Percentiles rank a stretch among this genome's conserved stretches.
These are phyloP conservation scores for Trichoderma sp. DNA, from an alignment of 2,329 filamentous ascomycete genomes.

Conservation along the genomic window DNA sequence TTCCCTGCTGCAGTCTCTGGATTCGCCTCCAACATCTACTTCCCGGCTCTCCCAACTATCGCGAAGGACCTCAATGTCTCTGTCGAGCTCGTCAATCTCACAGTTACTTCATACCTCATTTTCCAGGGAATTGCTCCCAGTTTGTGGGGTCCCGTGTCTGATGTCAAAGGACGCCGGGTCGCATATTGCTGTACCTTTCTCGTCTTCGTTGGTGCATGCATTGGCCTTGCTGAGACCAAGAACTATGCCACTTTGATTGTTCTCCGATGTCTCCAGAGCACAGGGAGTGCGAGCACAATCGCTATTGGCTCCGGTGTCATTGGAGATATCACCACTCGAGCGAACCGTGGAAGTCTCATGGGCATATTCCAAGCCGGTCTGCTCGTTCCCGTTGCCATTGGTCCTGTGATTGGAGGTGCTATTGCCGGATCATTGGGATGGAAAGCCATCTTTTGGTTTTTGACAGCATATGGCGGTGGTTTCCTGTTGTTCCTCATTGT, in stretches of 20 bases:
- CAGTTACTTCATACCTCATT: conserved; percentile 58
- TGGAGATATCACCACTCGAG: conserved; percentile 62
- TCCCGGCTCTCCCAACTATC: conserved; percentile 53
- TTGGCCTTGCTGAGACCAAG: conserved; percentile 52
- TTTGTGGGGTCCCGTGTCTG: conserved; percentile 57
- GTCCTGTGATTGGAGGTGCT: conserved; percentile 61
- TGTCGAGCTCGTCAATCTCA: conserved; percentile 48
- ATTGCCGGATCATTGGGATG: conserved; percentile 59
- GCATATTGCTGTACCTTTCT: conserved; percentile 55
- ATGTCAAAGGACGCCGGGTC: conserved; percentile 54
- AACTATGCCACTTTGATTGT: conserved; percentile 53
- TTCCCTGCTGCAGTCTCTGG: conserved; percentile 37
- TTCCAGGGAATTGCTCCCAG: conserved; percentile 62
- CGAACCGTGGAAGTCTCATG: conserved; percentile 62
- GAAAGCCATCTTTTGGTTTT: conserved; percentile 64
- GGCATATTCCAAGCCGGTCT: conserved; percentile 51
- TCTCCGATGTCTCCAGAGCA: conserved; percentile 57
- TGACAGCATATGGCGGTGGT: conserved; percentile 48
- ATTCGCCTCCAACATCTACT: conserved; percentile 54
- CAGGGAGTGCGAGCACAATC: conserved; percentile 60
- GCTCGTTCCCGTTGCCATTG: conserved; percentile 50
- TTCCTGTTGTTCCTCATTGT: conserved; percentile 46
- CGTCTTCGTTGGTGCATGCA: conserved; percentile 55
- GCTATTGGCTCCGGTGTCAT: conserved; percentile 61
- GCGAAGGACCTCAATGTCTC: conserved; percentile 49